Evolutionary conservation across 1,284 basidiomycete species (phyloP).

Genomic region (Papiliotrema nemorosa): DNA sequence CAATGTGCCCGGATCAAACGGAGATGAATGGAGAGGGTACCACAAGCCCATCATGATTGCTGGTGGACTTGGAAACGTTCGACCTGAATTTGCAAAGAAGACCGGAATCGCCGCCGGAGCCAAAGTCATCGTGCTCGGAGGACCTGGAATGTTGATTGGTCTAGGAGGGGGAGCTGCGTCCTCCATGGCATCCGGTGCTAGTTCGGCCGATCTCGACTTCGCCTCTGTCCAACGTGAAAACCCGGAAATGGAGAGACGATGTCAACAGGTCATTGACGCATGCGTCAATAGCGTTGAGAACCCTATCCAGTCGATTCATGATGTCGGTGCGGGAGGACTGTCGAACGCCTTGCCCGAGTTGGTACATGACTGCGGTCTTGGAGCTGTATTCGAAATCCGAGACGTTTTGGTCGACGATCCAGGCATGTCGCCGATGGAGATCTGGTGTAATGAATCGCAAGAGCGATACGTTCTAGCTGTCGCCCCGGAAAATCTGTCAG

Average conservation of each 20-base stretch:
- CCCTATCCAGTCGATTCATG: conserved; percentile 95
- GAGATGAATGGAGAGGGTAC: conserved; percentile 72
- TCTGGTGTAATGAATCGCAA: conserved; percentile 99
- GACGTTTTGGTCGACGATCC: conserved; percentile 88
- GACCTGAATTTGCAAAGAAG: conserved; percentile 75
- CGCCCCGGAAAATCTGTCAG: conserved; percentile 55
- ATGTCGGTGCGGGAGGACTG: conserved; percentile 94
- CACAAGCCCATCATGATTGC: conserved; percentile 99
- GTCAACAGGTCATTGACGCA: conserved; percentile 95
- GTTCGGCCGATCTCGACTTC: conserved; percentile 90
- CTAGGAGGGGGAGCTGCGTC: conserved; percentile 94
- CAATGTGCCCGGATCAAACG: conserved; percentile 59
- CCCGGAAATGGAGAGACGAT: conserved; percentile 95
- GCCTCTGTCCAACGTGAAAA: conserved; percentile 97
- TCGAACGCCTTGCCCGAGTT: conserved; percentile 96
- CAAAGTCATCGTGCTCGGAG: conserved; percentile 91
- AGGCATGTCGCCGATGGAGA: conserved; percentile 98
- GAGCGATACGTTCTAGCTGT: conserved; percentile 96
- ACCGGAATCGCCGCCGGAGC: conserved; percentile 69
- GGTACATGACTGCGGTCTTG: conserved; percentile 89
- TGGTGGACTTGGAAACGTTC: conserved; percentile 91
- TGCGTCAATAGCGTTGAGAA: conserved; percentile 70
- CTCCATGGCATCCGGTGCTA: conserved; percentile 82
- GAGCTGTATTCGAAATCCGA: conserved; percentile 90
- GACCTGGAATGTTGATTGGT: conserved; percentile 94